Evolutionary conservation across 352 stramenopile genomes (phyloP).

Genomic region (Pythium pectinolyticum): DNA sequence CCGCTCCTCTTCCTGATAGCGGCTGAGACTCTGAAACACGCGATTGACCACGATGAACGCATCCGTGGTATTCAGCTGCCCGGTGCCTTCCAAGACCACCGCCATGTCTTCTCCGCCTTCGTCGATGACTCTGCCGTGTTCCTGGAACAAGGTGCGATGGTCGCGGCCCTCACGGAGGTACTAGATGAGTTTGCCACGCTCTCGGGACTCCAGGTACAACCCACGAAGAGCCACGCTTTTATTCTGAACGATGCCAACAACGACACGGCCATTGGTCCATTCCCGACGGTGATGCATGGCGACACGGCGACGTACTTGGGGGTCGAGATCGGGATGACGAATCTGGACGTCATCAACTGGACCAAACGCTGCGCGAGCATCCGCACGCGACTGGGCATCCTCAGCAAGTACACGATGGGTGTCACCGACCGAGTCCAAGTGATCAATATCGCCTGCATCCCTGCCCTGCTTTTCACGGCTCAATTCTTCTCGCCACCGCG

Average conservation of each 20-base stretch:
- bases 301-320: neutral
- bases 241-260: neutral
- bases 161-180: neutral
- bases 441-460: neutral
- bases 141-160: neutral
- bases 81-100: neutral
- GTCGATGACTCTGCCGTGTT: neutral
- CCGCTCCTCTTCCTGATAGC: neutral
- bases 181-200: neutral
- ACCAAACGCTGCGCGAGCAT: neutral
- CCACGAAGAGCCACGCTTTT: neutral
- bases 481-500: neutral
- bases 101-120: neutral
- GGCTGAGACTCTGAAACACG: neutral
- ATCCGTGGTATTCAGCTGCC: neutral
- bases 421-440: neutral
- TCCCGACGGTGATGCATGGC: neutral
- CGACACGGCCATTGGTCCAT: neutral
- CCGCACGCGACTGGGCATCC: neutral
- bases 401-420: neutral
- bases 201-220: neutral
- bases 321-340: neutral
- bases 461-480: neutral
- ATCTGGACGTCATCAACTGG: neutral
- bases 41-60: neutral